phyloP scores from a whole-genome alignment of 2,329 filamentous ascomycete species.

The Incumbomyces delicatus region DNA sequence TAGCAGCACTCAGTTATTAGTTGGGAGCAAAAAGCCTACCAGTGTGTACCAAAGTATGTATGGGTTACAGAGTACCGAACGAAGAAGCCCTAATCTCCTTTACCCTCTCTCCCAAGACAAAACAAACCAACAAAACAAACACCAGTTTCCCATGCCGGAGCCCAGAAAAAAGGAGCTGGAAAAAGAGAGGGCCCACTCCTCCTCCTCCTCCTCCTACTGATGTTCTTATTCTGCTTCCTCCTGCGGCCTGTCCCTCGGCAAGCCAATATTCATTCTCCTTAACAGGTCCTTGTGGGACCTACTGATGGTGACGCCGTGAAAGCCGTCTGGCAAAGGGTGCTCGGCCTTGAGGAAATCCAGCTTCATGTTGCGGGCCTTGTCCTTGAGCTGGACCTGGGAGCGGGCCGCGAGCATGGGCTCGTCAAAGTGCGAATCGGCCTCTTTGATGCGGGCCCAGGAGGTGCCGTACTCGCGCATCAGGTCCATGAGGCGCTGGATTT shows the following conservation, averaged over 20 bases:
- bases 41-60: too few species aligned
- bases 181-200: too few species aligned
- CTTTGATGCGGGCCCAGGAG: slow-evolving; percentile 39
- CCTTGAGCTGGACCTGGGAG: slow-evolving; percentile 45
- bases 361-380: slow-evolving; percentile 47
- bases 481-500: slow-evolving; percentile 37
- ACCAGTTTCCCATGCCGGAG: too few species aligned
- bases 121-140: too few species aligned
- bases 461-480: slow-evolving; percentile 39
- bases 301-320: slow-evolving; percentile 16
- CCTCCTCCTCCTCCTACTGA: too few species aligned
- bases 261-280: slow-evolving; percentile 26
- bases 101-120: too few species aligned
- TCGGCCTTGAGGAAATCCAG: slow-evolving; percentile 35
- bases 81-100: too few species aligned
- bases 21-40: too few species aligned
- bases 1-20: too few species aligned
- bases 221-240: too few species aligned
- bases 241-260: slow-evolving; percentile 29
- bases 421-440: slow-evolving; percentile 23
- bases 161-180: too few species aligned
- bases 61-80: too few species aligned
- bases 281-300: slow-evolving; percentile 21
- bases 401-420: slow-evolving; percentile 29
- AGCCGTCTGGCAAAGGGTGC: slow-evolving; percentile 8